phyloP scores from a whole-genome alignment of 192 early-diverging fungal genomes.

The Neocallimastix lanati region DNA sequence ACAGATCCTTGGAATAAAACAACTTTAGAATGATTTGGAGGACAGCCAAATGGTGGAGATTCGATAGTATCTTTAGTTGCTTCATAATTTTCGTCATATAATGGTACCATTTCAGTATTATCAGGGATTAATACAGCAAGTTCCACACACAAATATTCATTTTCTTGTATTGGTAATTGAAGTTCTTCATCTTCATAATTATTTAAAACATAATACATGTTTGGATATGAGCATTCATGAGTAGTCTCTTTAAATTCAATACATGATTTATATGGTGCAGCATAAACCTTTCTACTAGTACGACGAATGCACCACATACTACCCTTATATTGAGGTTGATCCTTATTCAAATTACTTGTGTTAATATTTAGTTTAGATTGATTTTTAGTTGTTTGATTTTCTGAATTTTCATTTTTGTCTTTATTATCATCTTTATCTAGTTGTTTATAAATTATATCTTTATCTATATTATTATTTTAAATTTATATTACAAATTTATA shows the following conservation, averaged over 20 bases:
- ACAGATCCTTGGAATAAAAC: slow-evolving; percentile 81
- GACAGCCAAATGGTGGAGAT: slow-evolving; percentile 25
- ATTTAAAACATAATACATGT: slow-evolving; percentile 83
- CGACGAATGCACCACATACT: slow-evolving; percentile 61
- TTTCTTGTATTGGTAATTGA: slow-evolving; percentile 64
- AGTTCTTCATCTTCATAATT: slow-evolving; percentile 81
- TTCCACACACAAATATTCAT: slow-evolving; percentile 82
- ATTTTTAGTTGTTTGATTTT: neutral
- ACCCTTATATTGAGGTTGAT: slow-evolving; percentile 22
- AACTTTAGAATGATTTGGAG: slow-evolving; percentile 43
- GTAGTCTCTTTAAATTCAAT: slow-evolving; percentile 77
- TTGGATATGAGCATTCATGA: slow-evolving; percentile 73
- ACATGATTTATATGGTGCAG: slow-evolving; percentile 73
- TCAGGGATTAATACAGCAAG: slow-evolving; percentile 58
- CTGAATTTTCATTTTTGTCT: neutral
- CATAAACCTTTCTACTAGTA: slow-evolving; percentile 63
- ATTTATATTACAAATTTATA: too few relatives aligned
- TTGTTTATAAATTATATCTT: neutral
- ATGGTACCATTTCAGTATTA: slow-evolving; percentile 10
- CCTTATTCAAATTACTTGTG: slow-evolving; percentile 6
- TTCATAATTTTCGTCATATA: slow-evolving; percentile 5
- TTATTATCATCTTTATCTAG: neutral
- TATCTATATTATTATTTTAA: too few relatives aligned
- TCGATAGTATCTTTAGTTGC: neutral
- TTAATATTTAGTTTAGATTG: slow-evolving; percentile 1